Conservation (phyloP, 768 basidiomycete species). For the Pleurotus ostreatus region DNA sequence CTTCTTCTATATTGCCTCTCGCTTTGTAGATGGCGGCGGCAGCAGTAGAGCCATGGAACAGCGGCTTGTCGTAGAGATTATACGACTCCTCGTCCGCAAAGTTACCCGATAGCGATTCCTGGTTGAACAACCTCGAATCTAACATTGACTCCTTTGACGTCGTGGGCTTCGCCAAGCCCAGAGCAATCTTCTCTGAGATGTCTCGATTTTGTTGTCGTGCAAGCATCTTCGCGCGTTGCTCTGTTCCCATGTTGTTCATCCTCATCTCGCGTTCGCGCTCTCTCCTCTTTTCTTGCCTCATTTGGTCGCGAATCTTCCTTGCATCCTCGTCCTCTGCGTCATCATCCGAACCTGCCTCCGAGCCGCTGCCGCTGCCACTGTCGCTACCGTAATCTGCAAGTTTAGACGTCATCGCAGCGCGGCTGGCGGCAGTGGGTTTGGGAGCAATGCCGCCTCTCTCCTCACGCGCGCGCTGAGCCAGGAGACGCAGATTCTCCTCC, state of each 20-base stretch:
- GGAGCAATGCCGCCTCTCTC: conserved; percentile 81
- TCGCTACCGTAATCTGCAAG: conserved; percentile 88
- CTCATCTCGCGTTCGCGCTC: conserved; percentile 97
- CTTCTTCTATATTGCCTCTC: conserved; percentile 77
- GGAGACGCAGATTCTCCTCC: conserved; percentile 89
- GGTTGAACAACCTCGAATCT: conserved; percentile 96
- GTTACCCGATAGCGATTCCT: conserved; percentile 74
- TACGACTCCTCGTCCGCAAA: conserved; percentile 96
- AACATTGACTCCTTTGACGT: conserved; percentile 95
- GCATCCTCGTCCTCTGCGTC: conserved; percentile 81
- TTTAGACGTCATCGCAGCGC: conserved; percentile 69
- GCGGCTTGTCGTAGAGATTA: conserved; percentile 88
- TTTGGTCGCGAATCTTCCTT: conserved; percentile 80
- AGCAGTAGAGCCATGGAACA: conserved; percentile 95
- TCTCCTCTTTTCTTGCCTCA: conserved; percentile 87
- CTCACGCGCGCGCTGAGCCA: conserved; percentile 94
- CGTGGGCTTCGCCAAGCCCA: conserved; percentile 96
- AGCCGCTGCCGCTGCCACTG: conserved; percentile 50
- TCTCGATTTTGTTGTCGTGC: conserved; percentile 97
- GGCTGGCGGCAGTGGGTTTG: conserved; percentile 62
- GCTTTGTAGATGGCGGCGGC: conserved; percentile 99
- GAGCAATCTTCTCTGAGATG: conserved; percentile 98
- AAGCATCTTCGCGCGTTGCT: conserved; percentile 93
- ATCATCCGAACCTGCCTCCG: conserved; percentile 50
- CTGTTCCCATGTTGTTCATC: conserved; percentile 98